Evolutionary conservation across 805 yeast species (phyloP), one percentile per base, ranked within the genome.

Genomic region (Cyberlindnera americana): DNA sequence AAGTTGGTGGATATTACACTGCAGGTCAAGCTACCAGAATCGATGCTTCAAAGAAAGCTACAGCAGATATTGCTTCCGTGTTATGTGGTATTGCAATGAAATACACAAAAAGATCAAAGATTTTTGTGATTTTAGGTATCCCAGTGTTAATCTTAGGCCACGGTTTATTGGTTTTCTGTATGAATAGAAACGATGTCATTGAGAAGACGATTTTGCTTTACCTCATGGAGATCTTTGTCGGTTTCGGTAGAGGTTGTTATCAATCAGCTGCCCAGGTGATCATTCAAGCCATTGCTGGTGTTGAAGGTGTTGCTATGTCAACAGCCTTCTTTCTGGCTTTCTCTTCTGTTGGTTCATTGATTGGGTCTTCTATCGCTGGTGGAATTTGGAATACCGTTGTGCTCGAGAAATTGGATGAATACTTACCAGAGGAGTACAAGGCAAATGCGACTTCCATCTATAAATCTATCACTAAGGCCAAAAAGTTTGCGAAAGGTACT

Each of bases 21-120:
- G 56, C 52, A 19, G 63, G 63, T 19, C 48, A 54, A 35, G 60
- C 62, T 18, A 41, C 52, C 13, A 57, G 64, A 50, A 49, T 61
- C 32, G 59, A 60, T 48, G 43, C 50, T 19, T 49, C 66, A 30
- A 59, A 59, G 44, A 60, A 56, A 42, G 57, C 45, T 29, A 46
- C 55, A 13, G 19, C 54, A 21, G 57, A 60, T 28, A 50, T 59
- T 28, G 54, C 54, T 15, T 47, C 56, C 15, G 49, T 60, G n/a
- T 31, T 57, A 3, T 41, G 41, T 28, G 62, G 64, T 41, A n/a
- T 54, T 14, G 36, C 38, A 7, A 57, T 59, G 62, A 57, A 57
- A 44, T 57, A 52, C 44, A 56, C 57, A 32, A 57, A 52, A 33
- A 46, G 50, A 40, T 45, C 63, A 12, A 59, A 57, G 37, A 40